Evolutionary conservation across 164 flowering plant species (phyloP).

Genomic region (Chimonanthus praecox): DNA sequence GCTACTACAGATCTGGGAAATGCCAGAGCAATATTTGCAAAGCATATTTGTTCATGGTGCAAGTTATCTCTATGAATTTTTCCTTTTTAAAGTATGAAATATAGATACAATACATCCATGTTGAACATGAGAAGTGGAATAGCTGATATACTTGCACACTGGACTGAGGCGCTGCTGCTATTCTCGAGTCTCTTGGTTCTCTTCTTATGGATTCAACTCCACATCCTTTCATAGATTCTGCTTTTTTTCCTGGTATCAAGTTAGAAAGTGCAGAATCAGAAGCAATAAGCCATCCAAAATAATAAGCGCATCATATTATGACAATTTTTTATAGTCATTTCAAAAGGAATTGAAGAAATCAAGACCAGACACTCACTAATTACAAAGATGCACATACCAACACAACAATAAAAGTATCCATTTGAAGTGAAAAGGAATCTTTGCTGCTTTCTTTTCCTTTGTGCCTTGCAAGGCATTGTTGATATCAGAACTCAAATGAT

Average conservation of each 20-base stretch:
- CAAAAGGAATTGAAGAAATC: not conserved
- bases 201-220: conserved; percentile 38
- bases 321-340: not conserved
- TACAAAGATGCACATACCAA: too few relatives aligned
- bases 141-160: conserved; percentile 62
- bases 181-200: conserved; percentile 39
- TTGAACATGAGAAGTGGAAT: conserved; percentile 1
- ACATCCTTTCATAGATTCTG: conserved; percentile 32
- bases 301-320: not conserved
- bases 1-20: too few relatives aligned
- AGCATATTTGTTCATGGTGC: not conserved
- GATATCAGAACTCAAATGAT: too few relatives aligned
- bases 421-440: too few relatives aligned
- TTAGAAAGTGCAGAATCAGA: not conserved
- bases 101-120: not conserved
- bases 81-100: too few relatives aligned
- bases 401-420: too few relatives aligned
- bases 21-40: not conserved
- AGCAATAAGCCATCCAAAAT: not conserved
- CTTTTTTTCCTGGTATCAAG: conserved; percentile 41
- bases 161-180: conserved; percentile 51
- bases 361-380: not conserved
- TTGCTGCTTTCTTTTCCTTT: too few relatives aligned
- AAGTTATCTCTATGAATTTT: not conserved
- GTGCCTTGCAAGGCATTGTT: too few relatives aligned